Conservation (phyloP, 2,329 filamentous ascomycete species). For the Beauveria sp. region DNA sequence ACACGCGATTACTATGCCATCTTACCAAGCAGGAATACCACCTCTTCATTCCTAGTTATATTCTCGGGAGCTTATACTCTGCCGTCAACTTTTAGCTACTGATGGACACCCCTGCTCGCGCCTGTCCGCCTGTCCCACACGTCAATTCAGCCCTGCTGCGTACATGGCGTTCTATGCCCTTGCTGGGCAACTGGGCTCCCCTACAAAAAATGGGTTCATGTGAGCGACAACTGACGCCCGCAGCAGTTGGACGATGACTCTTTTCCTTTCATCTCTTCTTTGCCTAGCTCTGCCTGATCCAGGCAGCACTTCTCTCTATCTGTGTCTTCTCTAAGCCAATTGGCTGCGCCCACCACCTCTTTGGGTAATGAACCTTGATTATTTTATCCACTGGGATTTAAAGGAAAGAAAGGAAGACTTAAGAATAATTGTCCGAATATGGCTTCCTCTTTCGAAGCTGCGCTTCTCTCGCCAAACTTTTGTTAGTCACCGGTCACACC, state of each 20-base stretch:
- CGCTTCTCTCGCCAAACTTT: neutral
- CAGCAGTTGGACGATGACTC: neutral
- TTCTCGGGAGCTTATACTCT: too few relatives aligned
- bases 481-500: constrained; percentile 8
- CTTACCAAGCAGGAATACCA: too few relatives aligned
- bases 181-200: neutral
- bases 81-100: too few relatives aligned
- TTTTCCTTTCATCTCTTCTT: neutral
- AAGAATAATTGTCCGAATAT: neutral
- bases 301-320: neutral
- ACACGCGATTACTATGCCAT: too few relatives aligned
- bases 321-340: neutral
- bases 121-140: constrained; percentile 6
- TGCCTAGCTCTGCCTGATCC: neutral
- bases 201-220: neutral
- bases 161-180: neutral
- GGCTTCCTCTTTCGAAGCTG: neutral
- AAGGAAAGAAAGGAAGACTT: neutral
- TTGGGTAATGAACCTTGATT: too few relatives aligned
- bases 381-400: too few relatives aligned
- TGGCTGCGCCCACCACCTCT: neutral
- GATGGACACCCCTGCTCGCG: neutral
- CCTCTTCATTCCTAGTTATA: neutral
- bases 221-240: neutral
- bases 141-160: constrained; percentile 8